Conservation (phyloP, 2,329 filamentous ascomycete genomes). For the Cercospora janseana region DNA sequence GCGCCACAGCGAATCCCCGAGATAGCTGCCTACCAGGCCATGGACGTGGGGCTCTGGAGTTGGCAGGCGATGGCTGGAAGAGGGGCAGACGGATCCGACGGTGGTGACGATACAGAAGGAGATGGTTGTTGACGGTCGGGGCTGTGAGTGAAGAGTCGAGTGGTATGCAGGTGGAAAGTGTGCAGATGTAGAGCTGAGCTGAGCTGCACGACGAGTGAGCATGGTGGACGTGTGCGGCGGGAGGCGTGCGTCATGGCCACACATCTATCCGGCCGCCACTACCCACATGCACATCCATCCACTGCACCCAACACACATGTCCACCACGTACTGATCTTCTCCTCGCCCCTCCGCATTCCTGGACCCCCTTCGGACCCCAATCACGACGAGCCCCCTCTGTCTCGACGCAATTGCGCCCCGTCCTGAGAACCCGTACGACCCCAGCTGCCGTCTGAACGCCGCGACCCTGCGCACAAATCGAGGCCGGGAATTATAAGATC, state of each 20-base stretch:
- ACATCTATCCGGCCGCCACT: too few species aligned
- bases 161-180: not conserved
- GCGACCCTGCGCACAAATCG: too few species aligned
- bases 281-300: too few species aligned
- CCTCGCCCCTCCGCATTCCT: not conserved
- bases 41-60: too few species aligned
- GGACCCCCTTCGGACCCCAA: not conserved
- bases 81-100: not conserved
- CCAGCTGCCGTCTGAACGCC: too few species aligned
- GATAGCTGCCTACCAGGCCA: not conserved
- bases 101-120: not conserved
- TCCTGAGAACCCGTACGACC: too few species aligned
- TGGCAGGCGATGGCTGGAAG: not conserved
- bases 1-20: too few species aligned
- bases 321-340: not conserved
- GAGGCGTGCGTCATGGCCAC: too few species aligned
- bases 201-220: not conserved
- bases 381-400: not conserved
- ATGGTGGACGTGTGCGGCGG: too few species aligned
- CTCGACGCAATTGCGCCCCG: not conserved
- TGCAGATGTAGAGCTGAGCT: not conserved
- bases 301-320: too few species aligned
- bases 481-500: too few species aligned
- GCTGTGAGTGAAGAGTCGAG: not conserved
- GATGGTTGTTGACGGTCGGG: not conserved